phyloP scores from a whole-genome alignment of 495 filamentous ascomycete genomes.

The Penicillium verhagenii region DNA sequence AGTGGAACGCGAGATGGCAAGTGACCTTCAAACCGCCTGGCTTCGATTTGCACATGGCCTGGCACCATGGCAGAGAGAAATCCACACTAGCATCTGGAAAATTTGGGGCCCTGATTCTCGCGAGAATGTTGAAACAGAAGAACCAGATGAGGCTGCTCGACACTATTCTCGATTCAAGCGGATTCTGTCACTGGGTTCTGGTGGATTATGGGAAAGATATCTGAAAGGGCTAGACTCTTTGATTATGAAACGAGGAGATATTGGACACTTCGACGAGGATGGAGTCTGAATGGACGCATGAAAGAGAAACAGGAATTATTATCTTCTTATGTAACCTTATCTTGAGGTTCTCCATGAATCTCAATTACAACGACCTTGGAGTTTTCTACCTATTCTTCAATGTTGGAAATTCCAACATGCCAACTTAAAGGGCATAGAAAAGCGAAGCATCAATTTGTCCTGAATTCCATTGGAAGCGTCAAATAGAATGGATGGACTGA shows the following conservation, averaged over 20 bases:
- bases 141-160: conserved; percentile 4
- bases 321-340: no score
- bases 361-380: no score
- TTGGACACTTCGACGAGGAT: conserved; percentile 1
- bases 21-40: conserved; percentile 6
- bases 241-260: conserved; percentile 8
- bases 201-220: conserved; percentile 8
- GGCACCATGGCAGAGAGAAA: conserved; percentile 5
- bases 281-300: background rate
- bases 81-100: conserved; percentile 2
- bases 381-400: no score
- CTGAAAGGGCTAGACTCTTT: conserved; percentile 5
- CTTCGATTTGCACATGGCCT: conserved; percentile 7
- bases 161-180: conserved; percentile 9
- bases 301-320: no score
- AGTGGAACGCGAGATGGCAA: conserved; percentile 4
- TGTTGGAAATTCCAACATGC: no score
- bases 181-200: conserved; percentile 1
- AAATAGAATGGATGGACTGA: no score
- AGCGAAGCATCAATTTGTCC: no score
- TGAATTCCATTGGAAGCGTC: no score
- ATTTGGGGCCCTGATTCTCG: conserved; percentile 11
- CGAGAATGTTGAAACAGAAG: conserved; percentile 10
- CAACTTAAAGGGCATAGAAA: no score
- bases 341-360: no score